Percentiles rank a stretch among this genome's conserved stretches.
These are phyloP conservation scores for Venturia asperata DNA, from an alignment of 2,329 filamentous ascomycete species.

Conservation along the genomic window DNA sequence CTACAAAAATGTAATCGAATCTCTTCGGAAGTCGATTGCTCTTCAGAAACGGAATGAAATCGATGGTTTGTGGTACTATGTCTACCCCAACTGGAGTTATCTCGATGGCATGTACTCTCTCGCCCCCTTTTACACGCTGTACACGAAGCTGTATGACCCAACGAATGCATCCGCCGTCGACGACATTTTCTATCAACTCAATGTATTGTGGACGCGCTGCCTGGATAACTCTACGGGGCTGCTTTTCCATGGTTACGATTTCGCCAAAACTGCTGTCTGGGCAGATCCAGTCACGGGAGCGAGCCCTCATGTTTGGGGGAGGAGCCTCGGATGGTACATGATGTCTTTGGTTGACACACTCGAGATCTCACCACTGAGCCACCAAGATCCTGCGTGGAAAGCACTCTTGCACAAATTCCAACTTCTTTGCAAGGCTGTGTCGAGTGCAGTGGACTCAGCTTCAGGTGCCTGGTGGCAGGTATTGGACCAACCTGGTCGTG, in stretches of 20 bases:
- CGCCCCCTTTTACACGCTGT: constrained; percentile 37
- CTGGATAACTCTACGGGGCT: constrained; percentile 36
- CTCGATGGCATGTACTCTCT: constrained; percentile 49
- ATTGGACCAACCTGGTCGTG: constrained; percentile 41
- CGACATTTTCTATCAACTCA: constrained; percentile 34
- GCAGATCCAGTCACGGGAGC: constrained; percentile 45
- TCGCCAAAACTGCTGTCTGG: constrained; percentile 44
- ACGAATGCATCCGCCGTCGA: constrained; percentile 22
- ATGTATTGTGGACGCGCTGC: constrained; percentile 22
- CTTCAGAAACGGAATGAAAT: constrained; percentile 28
- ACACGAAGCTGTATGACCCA: constrained; percentile 21
- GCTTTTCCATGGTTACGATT: constrained; percentile 51
- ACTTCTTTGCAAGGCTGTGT: constrained; percentile 33
- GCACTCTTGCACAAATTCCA: constrained; percentile 22
- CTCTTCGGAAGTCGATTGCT: constrained; percentile 26
- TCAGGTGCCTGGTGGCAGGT: constrained; percentile 52
- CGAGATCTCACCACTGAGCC: constrained; percentile 30
- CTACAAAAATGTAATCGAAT: constrained; percentile 22
- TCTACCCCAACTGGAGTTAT: constrained; percentile 48
- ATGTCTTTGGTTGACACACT: constrained; percentile 46
- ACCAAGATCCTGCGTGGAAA: constrained; percentile 22
- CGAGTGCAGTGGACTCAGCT: constrained; percentile 32
- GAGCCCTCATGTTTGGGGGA: constrained; percentile 48
- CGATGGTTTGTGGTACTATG: constrained; percentile 32
- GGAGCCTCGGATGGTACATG: constrained; percentile 49